A percentile compares a stretch with the other conserved stretches of the same genome.
Evolutionary conservation across 306 rosid genomes (phyloP).

Genomic region (Dalbergia oliveri): DNA sequence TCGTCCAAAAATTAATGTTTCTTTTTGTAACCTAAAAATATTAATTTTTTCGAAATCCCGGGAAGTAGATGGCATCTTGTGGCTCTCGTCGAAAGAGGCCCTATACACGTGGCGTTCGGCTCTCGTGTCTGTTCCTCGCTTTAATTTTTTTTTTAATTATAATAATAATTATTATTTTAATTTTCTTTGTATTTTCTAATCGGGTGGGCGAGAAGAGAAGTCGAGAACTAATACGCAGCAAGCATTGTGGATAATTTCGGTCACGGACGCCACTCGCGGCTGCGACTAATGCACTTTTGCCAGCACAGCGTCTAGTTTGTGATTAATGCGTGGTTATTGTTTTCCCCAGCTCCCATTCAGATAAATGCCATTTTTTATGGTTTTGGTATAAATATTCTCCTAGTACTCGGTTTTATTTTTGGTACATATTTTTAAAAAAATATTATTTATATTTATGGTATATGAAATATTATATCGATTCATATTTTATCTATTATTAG

Average conservation of each 20-base stretch:
- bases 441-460: no score
- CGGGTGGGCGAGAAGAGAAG: conserved; percentile 44
- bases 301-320: background rate
- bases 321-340: conserved; percentile 35
- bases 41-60: conserved; percentile 38
- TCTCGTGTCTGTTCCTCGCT: conserved; percentile 43
- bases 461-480: no score
- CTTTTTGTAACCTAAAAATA: background rate
- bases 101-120: conserved; percentile 52
- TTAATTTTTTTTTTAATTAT: background rate
- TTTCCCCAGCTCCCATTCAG: conserved; percentile 7
- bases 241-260: conserved; percentile 46
- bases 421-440: no score
- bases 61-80: conserved; percentile 69
- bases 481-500: no score
- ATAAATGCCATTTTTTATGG: conserved; percentile 20
- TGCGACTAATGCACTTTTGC: background rate
- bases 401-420: background rate
- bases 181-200: conserved; percentile 12
- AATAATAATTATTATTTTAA: background rate
- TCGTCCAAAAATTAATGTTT: background rate
- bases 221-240: conserved; percentile 25
- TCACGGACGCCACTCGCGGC: conserved; percentile 35
- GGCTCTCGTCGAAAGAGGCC: conserved; percentile 55
- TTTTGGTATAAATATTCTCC: background rate